phyloP scores from a whole-genome alignment of 495 filamentous ascomycete genomes.

The Xylaria nigripes region DNA sequence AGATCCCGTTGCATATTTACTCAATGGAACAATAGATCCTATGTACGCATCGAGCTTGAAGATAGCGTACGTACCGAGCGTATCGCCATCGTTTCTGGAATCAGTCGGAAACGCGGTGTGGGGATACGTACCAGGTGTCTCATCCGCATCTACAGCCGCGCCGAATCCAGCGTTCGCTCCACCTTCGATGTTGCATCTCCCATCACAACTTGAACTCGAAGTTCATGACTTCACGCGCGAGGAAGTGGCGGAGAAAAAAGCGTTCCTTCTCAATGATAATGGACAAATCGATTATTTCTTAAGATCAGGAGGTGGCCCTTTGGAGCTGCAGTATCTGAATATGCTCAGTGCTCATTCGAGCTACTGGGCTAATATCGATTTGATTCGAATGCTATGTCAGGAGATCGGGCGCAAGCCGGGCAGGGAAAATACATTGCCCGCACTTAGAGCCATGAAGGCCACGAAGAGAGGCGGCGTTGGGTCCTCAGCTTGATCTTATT shows the following conservation, averaged over 20 bases:
- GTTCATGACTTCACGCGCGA: constrained; percentile 91
- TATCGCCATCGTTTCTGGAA: constrained; percentile 55
- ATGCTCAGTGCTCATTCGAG: constrained; percentile 96
- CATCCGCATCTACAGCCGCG: constrained; percentile 13
- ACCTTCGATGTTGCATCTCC: constrained; percentile 53
- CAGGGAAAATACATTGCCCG: constrained; percentile 53
- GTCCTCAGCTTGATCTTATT: constrained; percentile 8
- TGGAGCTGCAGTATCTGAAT: constrained; percentile 93
- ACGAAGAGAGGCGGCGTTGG: constrained; percentile 24
- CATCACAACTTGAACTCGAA: constrained; percentile 87
- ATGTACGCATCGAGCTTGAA: constrained; percentile 70
- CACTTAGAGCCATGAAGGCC: constrained; percentile 70
- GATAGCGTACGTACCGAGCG: constrained; percentile 67
- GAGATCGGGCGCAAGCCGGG: constrained; percentile 76
- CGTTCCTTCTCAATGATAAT: constrained; percentile 85
- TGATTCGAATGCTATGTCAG: constrained; percentile 75
- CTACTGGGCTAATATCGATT: constrained; percentile 82
- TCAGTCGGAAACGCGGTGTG: constrained; percentile 58
- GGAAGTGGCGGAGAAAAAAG: constrained; percentile 84
- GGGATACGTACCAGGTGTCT: constrained; percentile 33
- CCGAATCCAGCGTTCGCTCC: constrained; percentile 17
- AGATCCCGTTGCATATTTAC: constrained; percentile 74
- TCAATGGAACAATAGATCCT: constrained; percentile 83
- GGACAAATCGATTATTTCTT: constrained; percentile 89
- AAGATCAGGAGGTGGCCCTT: constrained; percentile 64